Conservation (phyloP, 2,329 filamentous ascomycete species). For the Zymoseptoria passerinii region DNA sequence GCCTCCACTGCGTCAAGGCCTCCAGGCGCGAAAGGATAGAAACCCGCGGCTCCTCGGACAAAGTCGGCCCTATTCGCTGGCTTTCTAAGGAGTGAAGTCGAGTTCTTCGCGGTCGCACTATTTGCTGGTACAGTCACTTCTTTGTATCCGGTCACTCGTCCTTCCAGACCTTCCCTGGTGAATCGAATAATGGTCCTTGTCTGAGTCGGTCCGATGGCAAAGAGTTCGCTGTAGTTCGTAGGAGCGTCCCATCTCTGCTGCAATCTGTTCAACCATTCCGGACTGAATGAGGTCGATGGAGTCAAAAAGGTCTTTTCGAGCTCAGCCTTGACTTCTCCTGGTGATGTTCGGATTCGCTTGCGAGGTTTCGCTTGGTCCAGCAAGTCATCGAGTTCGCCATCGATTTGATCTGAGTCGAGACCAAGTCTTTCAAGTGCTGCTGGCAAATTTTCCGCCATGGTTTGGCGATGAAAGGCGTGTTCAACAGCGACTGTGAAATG, state of each 20-base stretch:
- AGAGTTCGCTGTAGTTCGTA: conserved; percentile 73
- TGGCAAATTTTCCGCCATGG: conserved; percentile 31
- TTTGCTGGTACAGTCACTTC: conserved; percentile 87
- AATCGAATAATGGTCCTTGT: conserved; percentile 93
- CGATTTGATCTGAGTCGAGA: conserved; percentile 28
- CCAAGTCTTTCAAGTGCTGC: conserved; percentile 46
- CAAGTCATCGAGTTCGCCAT: conserved; percentile 48
- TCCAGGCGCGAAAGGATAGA: conserved; percentile 88
- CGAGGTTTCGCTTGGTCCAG: conserved; percentile 46
- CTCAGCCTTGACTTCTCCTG: conserved; percentile 57
- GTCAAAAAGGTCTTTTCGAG: conserved; percentile 71
- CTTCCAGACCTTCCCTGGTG: conserved; percentile 81
- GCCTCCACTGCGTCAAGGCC: conserved; percentile 82
- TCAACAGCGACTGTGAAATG: neutral
- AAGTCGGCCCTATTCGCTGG: conserved; percentile 83
- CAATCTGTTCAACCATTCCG: conserved; percentile 77
- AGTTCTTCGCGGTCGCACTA: conserved; percentile 89
- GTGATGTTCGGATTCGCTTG: conserved; percentile 47
- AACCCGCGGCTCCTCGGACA: conserved; percentile 83
- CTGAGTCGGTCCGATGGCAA: conserved; percentile 81
- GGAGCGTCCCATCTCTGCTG: conserved; percentile 86
- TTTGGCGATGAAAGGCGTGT: neutral
- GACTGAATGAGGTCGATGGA: conserved; percentile 70
- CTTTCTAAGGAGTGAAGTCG: conserved; percentile 78
- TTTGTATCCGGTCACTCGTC: conserved; percentile 83